Evolutionary conservation across 169 alveolate species (phyloP), one percentile per base, ranked within the genome.

Genomic region (Babesia ovis): DNA sequence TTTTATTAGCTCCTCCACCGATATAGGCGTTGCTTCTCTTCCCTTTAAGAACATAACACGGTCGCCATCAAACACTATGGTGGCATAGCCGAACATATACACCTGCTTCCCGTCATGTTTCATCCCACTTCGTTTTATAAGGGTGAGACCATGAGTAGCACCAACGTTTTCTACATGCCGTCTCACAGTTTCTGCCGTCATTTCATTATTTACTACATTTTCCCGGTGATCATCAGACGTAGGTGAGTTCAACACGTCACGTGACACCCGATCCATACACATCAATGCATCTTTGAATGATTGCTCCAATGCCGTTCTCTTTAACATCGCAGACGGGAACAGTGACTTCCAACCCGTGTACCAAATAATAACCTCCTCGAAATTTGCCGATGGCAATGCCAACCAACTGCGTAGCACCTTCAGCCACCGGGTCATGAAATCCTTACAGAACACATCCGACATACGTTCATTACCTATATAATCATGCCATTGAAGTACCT

Each of bases 301-400:
- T 16, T 53, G 3, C 57, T 72, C 83, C 54, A 72, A 14, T 23
- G 20, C 37, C 8, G 62, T 2, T 1, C 37, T 22, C 16, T 72
- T 62, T 2, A 72, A 25, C 46, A 72, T 27, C 1, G 42, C 42
- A 3, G 39, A 18, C 23, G 83, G 72, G 25, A 72, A 60, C 5
- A 72, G 23, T 14, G 75, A 50, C 41, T 72, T 72, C 83, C 83
- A 72, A 20, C 83, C 83, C 31, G 11, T 39, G 68, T 72, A 72
- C 83, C 83, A 72, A 0, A 61, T 22, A 25, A 72, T 61, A 14
- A 72, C 54, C 46, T 72, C 83, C 0, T 72, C 83, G 64, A 4
- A 61, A 25, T 72, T 59, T 8, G 55, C 72, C 6, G 64, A 34
- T 16, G 83, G 74, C 8, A 20, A 25, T 32, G 45, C n/a, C 37